phyloP scores from a whole-genome alignment of 495 filamentous ascomycete genomes.

The Xylaria venustula region DNA sequence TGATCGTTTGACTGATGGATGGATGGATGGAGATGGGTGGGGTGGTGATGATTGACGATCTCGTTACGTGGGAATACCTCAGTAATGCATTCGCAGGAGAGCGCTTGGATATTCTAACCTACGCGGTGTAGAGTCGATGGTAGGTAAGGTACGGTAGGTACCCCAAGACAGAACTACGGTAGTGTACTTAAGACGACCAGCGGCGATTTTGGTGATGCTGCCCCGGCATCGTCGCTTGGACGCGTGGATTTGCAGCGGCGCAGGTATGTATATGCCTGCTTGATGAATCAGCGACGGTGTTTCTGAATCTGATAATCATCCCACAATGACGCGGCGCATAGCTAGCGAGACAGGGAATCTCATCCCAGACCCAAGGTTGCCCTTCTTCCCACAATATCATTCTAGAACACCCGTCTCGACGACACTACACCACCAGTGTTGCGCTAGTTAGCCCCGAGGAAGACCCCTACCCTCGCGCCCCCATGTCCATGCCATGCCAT shows the following conservation, averaged over 20 bases:
- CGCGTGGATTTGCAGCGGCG: neutral
- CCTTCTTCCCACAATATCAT: slow-evolving; percentile 9
- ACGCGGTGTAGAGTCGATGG: too few relatives aligned
- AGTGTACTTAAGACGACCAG: too few relatives aligned
- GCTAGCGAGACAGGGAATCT: slow-evolving; percentile 11
- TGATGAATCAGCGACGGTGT: slow-evolving; percentile 1
- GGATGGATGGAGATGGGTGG: too few relatives aligned
- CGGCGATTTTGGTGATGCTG: neutral
- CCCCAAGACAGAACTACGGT: neutral
- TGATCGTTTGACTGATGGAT: too few relatives aligned
- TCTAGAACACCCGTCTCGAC: slow-evolving; percentile 11
- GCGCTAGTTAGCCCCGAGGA: neutral
- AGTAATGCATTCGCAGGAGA: too few relatives aligned
- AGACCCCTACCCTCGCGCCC: neutral
- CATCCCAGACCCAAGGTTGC: neutral
- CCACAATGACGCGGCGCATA: slow-evolving; percentile 14
- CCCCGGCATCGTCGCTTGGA: neutral
- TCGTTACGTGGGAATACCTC: too few relatives aligned
- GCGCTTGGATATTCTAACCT: neutral
- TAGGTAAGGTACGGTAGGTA: too few relatives aligned
- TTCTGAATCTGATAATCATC: slow-evolving; percentile 13
- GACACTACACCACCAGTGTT: too few relatives aligned
- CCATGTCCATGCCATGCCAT: neutral
- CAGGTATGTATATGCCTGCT: slow-evolving; percentile 1
- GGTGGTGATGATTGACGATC: too few relatives aligned